Base-by-base conservation (phyloP, 495 filamentous ascomycete genomes). In the Trichoderma asperelloides region DNA sequence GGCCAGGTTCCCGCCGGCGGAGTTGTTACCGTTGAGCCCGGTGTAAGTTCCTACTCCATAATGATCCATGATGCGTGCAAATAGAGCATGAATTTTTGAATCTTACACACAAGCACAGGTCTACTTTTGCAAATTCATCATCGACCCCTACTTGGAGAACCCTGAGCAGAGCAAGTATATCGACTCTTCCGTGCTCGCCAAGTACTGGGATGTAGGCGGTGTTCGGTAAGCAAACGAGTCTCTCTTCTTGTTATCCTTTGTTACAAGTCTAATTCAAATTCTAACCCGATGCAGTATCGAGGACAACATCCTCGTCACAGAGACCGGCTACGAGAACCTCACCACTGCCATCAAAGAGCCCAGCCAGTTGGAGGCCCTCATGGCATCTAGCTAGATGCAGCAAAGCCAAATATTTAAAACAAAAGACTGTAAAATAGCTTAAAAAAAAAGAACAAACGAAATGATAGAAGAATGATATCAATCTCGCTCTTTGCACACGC, bases 91-190 rank as follows among this genome's bases (percentile, higher is more conserved):
- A n/a, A n/a, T n/a, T n/a, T 41, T 37, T 55, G 67, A 16, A 51
- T 69, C 21, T 70, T 0, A 37, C 25, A n/a, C 25, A 39, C 11
- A 33, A 2, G n/a, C 12, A 27, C 68, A 88, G 86, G 88, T 96
- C 65, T 97, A 97, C 74, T 99, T 98, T 74, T 96, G 93, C 75
- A 83, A 86, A 55, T 98, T 94, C 73, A 97, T 97, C 68, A 91
- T 98, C 69, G 87, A 89, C 62, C 93, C 92, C 7, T 93, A 87
- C 74, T 73, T 96, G 62, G 82, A 87, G 68, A 85, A 93, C 67
- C 80, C 84, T 8, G 87, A 87, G 68, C 85, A 91, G 70, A 76
- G 83, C 12, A 83, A 88, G 69, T 92, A 86, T 70, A 94, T 97
- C 69, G 84, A 96, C 72, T 77, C 82, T 40, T 80, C 81, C 23